A percentile compares a stretch with the other conserved stretches of the same genome.
Conservation (phyloP, 306 rosid species). For the Hippophae rhamnoides region DNA sequence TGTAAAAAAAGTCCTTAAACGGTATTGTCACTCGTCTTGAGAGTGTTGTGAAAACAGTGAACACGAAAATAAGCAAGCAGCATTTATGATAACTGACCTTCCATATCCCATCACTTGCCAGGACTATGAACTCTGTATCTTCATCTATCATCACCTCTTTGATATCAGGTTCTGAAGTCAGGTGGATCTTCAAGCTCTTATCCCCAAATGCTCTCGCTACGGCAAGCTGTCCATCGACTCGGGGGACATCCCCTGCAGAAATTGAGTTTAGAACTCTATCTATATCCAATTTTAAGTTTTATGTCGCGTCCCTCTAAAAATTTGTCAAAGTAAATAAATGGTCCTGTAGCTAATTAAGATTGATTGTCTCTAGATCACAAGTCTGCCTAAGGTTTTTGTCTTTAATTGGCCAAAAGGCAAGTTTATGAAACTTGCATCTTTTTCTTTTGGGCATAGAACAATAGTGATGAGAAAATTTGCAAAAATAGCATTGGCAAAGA, state of each 20-base stretch:
- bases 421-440: no score
- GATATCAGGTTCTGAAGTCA: conserved; percentile 52
- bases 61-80: background rate
- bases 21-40: background rate
- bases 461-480: no score
- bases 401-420: no score
- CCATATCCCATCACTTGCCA: conserved; percentile 69
- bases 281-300: background rate
- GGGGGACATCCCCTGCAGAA: conserved; percentile 52
- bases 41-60: background rate
- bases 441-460: no score
- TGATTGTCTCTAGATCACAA: no score
- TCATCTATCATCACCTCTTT: conserved; percentile 19
- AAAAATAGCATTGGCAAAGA: no score
- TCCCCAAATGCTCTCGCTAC: conserved; percentile 71
- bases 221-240: conserved; percentile 57
- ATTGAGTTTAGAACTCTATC: conserved; percentile 4
- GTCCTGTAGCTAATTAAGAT: no score
- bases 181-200: conserved; percentile 54
- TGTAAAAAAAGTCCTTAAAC: no score
- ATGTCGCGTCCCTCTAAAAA: conserved; percentile 5
- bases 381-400: no score
- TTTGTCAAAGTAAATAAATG: no score
- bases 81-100: conserved; percentile 26
- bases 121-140: conserved; percentile 34